Evolutionary conservation across 2,329 filamentous ascomycete species (phyloP), one percentile per base, ranked within the genome.

Genomic region (Calonectria pteridis): DNA sequence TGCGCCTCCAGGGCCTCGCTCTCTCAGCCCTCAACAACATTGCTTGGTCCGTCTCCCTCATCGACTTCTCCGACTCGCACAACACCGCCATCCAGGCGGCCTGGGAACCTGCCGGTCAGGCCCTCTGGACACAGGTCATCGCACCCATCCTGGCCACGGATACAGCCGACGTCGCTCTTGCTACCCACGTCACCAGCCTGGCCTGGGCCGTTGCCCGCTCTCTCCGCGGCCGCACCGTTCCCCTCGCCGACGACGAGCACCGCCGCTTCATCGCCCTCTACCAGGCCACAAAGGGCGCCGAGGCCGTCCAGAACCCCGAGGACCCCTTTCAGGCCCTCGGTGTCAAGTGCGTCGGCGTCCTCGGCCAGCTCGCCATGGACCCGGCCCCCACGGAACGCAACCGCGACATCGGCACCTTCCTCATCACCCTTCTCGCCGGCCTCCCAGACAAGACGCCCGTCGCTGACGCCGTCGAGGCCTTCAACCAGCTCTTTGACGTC

Each of bases 401-500:
- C 84, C 88, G 90, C 55, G 90, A 93, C 71, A 89, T 94, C 69
- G 92, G 91, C 62, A 85, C 89, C 20, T 94, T 93, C 81, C 85
- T 94, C 63, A 75, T 93, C 67, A 90, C 88, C 2, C 82, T 91
- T 6, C 83, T 93, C 37, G 84, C 87, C 37, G 83, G 83, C 13
- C 84, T 90, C 23, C 89, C 91, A 6, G 84, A 88, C 55, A 59
- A 69, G 37, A 89, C 88, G 1, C 86, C 90, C 2, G 83, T 87
- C 2, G 91, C 91, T 2, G 90, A 93, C 58, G 86, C 87, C 6
- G 87, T 94, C 37, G 92, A 94, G 83, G 90, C 91, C 20, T 84
- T 94, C 53, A 91, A 93, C 83, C 91, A 93, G 82, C 75, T 94
- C 23, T 93, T 93, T 77, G 92, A 94, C 77, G 87, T 94, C 10